Conservation (phyloP, 2,329 filamentous ascomycete species). For the Stemphylium beticola region DNA sequence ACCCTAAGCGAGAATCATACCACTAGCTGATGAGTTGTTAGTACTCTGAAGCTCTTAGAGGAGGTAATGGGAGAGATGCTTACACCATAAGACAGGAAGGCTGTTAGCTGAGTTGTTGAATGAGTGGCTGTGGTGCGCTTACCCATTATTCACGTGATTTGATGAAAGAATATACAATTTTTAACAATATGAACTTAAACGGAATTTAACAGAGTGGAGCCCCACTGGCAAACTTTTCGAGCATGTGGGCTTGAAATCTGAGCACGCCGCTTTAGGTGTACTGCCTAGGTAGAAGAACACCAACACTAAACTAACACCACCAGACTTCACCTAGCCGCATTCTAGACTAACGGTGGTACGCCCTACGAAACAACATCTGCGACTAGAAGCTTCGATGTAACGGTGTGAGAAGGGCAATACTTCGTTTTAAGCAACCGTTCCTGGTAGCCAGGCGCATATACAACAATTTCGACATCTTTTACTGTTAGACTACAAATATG, state of each 20-base stretch:
- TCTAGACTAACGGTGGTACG: neutral
- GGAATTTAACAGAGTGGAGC: too few species aligned
- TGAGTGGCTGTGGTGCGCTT: neutral
- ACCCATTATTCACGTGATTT: conserved; percentile 3
- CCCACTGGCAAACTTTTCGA: too few species aligned
- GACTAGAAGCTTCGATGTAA: neutral
- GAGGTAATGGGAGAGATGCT: neutral
- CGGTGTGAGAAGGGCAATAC: too few species aligned
- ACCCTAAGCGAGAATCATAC: conserved; percentile 76
- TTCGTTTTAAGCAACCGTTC: neutral
- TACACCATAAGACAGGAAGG: neutral
- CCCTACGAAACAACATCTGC: neutral
- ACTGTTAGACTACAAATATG: too few species aligned
- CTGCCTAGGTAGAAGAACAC: neutral
- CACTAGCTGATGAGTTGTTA: conserved; percentile 55
- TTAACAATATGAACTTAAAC: neutral
- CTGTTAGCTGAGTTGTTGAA: neutral
- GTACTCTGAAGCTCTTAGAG: neutral
- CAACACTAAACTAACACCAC: neutral
- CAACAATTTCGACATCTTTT: neutral
- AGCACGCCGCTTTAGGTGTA: too few species aligned
- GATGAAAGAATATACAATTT: neutral
- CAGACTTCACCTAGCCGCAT: neutral
- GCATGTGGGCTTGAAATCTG: too few species aligned
- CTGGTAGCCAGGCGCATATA: neutral